phyloP scores from a whole-genome alignment of 768 basidiomycete species.

The Rhodotorula kratochvilovae region DNA sequence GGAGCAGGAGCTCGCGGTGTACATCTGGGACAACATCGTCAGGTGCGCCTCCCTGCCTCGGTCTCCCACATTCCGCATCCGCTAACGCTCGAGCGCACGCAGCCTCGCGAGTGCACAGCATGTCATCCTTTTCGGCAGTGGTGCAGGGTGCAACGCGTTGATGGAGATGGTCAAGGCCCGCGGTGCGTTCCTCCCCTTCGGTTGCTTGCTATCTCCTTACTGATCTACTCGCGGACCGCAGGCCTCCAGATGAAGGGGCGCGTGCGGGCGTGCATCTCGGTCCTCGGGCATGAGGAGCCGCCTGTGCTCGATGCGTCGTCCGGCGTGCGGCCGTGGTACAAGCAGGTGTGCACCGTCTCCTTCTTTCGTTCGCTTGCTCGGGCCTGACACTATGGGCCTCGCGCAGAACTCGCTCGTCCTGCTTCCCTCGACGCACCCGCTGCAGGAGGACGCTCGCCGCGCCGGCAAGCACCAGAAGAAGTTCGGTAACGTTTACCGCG shows the following conservation, averaged over 20 bases:
- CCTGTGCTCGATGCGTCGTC: conserved; percentile 26
- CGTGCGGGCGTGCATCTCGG: conserved; percentile 31
- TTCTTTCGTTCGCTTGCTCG: background rate
- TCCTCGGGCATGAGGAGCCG: conserved; percentile 37
- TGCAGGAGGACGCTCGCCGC: conserved; percentile 33
- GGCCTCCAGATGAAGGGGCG: background rate
- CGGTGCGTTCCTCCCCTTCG: conserved; percentile 49
- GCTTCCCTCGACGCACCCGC: conserved; percentile 23
- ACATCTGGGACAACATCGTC: conserved; percentile 95
- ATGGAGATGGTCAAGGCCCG: conserved; percentile 69
- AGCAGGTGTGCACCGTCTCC: conserved; percentile 11
- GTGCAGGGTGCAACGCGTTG: conserved; percentile 70
- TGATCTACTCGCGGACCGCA: background rate
- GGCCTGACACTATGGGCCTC: too few relatives aligned
- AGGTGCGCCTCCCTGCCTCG: conserved; percentile 57
- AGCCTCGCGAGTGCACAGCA: conserved; percentile 53
- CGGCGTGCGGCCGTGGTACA: conserved; percentile 37
- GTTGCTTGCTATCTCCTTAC: background rate
- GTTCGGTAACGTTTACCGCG: conserved; percentile 31
- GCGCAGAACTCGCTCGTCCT: conserved; percentile 20
- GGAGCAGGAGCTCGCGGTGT: conserved; percentile 61
- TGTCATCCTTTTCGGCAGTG: conserved; percentile 80
- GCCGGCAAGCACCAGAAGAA: conserved; percentile 36
- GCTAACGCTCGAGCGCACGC: background rate
- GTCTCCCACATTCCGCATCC: background rate